Evolutionary conservation across 495 filamentous ascomycete genomes (phyloP), one percentile per base, ranked within the genome.

Genomic region (Penicillium cataractarum): DNA sequence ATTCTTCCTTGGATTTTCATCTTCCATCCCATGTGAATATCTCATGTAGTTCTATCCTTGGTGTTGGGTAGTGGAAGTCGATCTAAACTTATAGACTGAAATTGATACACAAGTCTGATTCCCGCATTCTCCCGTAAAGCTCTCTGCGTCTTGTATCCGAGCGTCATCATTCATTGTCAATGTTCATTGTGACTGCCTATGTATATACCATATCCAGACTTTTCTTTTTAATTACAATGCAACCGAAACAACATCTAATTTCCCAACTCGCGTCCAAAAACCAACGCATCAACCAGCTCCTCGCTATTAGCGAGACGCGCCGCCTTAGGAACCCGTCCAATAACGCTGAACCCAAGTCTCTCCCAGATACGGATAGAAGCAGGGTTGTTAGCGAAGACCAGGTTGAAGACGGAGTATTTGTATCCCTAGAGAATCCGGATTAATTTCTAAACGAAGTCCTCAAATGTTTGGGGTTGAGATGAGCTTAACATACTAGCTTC

Each of bases 301-400:
- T 76, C 70, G 52, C 79, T 81, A 49, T 80, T 81, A 10, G 69
- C 73, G 60, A 81, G 56, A 0, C 78, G 68, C 12, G 70, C 79
- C 5, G 76, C 76, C 26, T 73, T 74, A 13, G 79, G 79, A 24
- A 99, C 90, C 4, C 92, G 89, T 4, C 94, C 95, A 70, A 99
- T 93, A 51, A 93, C 87, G 77, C 92, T 92, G 77, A 99, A 99
- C 15, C 95, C 95, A 3, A 99, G 85, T 4, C 86, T 90, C 72
- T 99, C 95, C 95, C 95, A 99, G 69, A 99, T 97, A 57, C 89
- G 89, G 71, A 91, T 90, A 13, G 93, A 97, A 6, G 92, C 94
- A 12, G 92, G 87, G 73, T 99, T 98, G 56, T 93, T 99, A 76
- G 96, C 95, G 76, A 97, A 99, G 17, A 99, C 95, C 12, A 99